Percentiles rank a stretch among this genome's conserved stretches.
These are phyloP conservation scores for Salix suchowensis DNA, from an alignment of 345 rosid genomes.

Conservation along the genomic window DNA sequence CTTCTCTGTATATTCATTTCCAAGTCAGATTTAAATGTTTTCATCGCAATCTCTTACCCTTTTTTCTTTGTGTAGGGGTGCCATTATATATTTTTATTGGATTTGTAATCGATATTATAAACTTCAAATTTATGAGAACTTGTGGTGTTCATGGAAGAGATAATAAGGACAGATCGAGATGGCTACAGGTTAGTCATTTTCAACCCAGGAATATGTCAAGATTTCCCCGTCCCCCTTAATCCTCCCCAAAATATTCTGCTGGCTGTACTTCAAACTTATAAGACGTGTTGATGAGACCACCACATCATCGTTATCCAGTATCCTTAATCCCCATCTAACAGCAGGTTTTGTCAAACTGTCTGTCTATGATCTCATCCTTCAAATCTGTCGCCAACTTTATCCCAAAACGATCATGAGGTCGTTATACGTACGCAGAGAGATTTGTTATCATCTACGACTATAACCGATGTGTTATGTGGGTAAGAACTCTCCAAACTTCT, in stretches of 20 bases:
- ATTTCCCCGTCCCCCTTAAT: background rate
- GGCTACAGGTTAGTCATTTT: background rate
- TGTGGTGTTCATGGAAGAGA: background rate
- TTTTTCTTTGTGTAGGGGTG: background rate
- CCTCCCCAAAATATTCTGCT: background rate
- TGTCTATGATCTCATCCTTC: background rate
- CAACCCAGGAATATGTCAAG: slow-evolving; percentile 12
- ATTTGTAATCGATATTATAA: background rate
- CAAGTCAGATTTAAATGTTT: too few species aligned
- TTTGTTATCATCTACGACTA: too few species aligned
- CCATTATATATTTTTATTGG: background rate
- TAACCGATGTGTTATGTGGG: too few species aligned
- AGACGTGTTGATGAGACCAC: background rate
- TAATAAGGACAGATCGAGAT: background rate
- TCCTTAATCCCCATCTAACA: background rate
- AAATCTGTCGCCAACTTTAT: too few species aligned
- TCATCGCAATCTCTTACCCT: too few species aligned
- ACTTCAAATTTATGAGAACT: too few species aligned
- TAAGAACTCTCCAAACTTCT: too few species aligned
- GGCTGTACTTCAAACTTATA: background rate
- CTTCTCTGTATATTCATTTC: too few species aligned
- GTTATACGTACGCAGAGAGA: too few species aligned
- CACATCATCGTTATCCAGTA: slow-evolving; percentile 25
- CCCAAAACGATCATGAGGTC: too few species aligned
- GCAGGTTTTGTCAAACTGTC: background rate